Base-by-base conservation (phyloP, 23 red algal genomes). In the Gracilaria gracilis region DNA sequence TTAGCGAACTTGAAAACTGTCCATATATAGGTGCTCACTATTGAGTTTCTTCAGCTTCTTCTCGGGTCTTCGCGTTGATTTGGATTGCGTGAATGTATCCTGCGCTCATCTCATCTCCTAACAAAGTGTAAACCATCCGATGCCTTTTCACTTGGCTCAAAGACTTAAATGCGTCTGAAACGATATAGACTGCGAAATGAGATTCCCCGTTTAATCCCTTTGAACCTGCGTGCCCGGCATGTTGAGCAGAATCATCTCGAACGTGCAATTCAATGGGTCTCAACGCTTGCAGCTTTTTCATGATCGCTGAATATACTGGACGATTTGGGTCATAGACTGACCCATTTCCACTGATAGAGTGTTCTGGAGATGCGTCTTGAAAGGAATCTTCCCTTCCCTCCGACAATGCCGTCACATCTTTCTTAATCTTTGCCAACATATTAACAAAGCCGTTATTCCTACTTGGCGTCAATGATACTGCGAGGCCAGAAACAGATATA, bases 401-500 rank as follows among this genome's bases (percentile, higher is more conserved):
- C 6, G 59, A 59, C 66, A 95, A 50, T 25, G 16, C 46, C 2
- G 73, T 57, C 4, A 93, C 94, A 27, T 95, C 94, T 29, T 91
- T 61, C 85, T 99, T 95, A 59, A 99, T 96, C 19, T 91, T 95
- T 24, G 83, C 87, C 42, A 99, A 54, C 97, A 99, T 99, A 59
- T 99, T 99, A 21, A 99, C 81, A 57, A 99, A 99, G 0, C 97
- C 97, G 69, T 99, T 99, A 58, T 95, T 99, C 42, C 97, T 71
- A 39, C 97, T 95, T 14, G 97, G 97, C 27, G 97, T 99, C 0
- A 99, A 74, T n/a, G 88, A 94, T 29, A 96, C 86, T 38, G 73
- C 51, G 32, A 99, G 78, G 4, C 94, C 94, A 39, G 91, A 84
- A 46, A 72, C 90, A 32, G 89, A 55, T 27, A 99, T 94, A 73